Evolutionary conservation across 2,329 filamentous ascomycete genomes (phyloP), one percentile per base, ranked within the genome.

Genomic region (Mycosphaerella sp.): DNA sequence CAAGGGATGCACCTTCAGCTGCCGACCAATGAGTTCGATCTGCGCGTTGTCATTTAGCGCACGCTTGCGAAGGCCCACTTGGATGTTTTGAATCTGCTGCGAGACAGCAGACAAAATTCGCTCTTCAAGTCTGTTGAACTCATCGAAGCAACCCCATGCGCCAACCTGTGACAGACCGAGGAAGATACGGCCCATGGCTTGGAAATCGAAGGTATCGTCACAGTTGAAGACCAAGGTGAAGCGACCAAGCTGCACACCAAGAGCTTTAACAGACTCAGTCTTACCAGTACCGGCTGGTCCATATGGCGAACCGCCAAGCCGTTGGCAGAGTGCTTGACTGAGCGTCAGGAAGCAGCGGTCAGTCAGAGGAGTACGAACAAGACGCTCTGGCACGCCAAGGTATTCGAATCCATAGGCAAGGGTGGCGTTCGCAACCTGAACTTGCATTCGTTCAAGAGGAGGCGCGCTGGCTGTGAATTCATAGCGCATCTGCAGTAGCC

Each of bases 151-250:
- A 66, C 95, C 95, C 93, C 93, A 99, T 4, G 93, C 93, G 70
- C 93, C 93, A 45, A 99, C 93, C 71, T 98, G 93, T 70, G 95
- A 98, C 59, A 99, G 95, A 80, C 93, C 93, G 36, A 98, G 80
- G 80, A 99, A 98, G 65, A 99, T 99, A 63, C 93, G 89, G 11
- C 95, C 95, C 93, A 99, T 98, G 48, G 93, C 93, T 68, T 98
- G 93, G 78, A 97, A 98, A 72, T 99, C 93, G 66, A 99, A 99
- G 0, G 93, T 98, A 73, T 98, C 93, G 69, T 99, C 93, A 76
- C 93, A 99, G 72, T 95, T 98, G 77, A 99, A 98, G 29, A 99
- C 95, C 26, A 99, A 82, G 1, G 95, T 98, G 71, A 98, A 99
- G 56, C 95, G 85, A 69, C 93, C 95, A 51, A 99, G 84, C 70